Conservation (phyloP, 331 rosid genomes). For the Rhamnella rubrinervis region DNA sequence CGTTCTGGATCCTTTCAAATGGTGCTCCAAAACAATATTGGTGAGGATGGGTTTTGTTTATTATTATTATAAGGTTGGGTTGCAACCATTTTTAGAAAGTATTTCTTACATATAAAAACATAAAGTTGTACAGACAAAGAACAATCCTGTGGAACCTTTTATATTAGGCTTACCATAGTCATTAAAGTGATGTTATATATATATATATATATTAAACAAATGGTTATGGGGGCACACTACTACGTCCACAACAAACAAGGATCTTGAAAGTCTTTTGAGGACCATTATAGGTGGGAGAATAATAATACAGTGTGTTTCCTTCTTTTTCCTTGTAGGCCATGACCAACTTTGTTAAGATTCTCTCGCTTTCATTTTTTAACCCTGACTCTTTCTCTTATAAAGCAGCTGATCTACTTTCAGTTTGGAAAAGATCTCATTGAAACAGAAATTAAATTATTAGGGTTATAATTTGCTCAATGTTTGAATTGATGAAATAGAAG, state of each 20-base stretch:
- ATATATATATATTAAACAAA: conserved; percentile 1
- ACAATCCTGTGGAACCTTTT: too few relatives aligned
- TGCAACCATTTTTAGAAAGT: background rate
- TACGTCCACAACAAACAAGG: background rate
- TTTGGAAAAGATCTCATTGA: background rate
- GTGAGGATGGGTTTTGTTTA: background rate
- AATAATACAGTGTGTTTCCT: background rate
- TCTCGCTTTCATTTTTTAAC: background rate
- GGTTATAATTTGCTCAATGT: too few relatives aligned
- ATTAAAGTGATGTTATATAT: background rate
- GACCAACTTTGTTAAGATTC: conserved; percentile 13
- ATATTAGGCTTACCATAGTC: too few relatives aligned
- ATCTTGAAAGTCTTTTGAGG: conserved; percentile 12
- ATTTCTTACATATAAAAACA: too few relatives aligned
- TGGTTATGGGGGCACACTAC: background rate
- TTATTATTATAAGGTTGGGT: conserved; percentile 1
- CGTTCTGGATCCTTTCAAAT: background rate
- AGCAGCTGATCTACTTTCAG: conserved; percentile 11
- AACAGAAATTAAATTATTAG: background rate
- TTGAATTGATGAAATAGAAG: too few relatives aligned
- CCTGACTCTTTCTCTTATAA: background rate
- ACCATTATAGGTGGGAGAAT: background rate
- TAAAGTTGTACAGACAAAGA: too few relatives aligned
- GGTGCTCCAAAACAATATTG: background rate
- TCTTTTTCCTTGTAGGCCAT: conserved; percentile 16